Percentiles rank a stretch among this genome's conserved stretches.
Evolutionary conservation across 1,284 basidiomycete species (phyloP).

Genomic region (Ceratobasidium sp.): DNA sequence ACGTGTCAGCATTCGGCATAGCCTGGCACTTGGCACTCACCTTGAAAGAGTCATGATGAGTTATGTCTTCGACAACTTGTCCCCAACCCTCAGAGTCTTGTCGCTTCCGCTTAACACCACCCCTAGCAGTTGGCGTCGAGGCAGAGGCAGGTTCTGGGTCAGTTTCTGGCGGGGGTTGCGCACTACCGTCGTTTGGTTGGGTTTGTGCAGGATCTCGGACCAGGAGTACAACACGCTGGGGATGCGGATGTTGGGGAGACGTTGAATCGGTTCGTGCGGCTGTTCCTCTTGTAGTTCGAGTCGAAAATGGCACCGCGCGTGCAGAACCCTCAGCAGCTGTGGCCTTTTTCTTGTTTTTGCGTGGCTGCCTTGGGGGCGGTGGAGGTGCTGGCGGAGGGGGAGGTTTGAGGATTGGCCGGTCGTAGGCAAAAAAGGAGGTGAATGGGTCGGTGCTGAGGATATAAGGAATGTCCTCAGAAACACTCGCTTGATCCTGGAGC

Average conservation of each 20-base stretch:
- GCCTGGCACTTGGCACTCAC: constrained; percentile 27
- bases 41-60: constrained; percentile 25
- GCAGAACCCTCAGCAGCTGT: constrained; percentile 51
- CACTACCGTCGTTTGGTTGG: constrained; percentile 1
- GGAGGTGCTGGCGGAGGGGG: constrained; percentile 62
- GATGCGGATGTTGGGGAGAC: constrained; percentile 58
- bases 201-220: constrained; percentile 55
- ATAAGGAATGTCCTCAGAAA: constrained; percentile 64
- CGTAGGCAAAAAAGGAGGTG: constrained; percentile 74
- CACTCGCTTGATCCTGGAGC: constrained; percentile 53
- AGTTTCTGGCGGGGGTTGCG: constrained; percentile 55
- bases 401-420: constrained; percentile 72
- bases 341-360: constrained; percentile 25
- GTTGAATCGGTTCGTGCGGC: constrained; percentile 50
- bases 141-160: constrained; percentile 61
- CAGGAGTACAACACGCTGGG: constrained; percentile 71
- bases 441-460: constrained; percentile 70
- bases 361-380: constrained; percentile 22
- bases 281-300: constrained; percentile 33
- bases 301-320: not conserved
- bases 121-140: not conserved
- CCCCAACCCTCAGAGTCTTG: constrained; percentile 65
- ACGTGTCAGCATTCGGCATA: not conserved
- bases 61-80: constrained; percentile 22
- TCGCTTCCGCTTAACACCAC: constrained; percentile 57